Evolutionary conservation across 2,329 filamentous ascomycete genomes (phyloP).

Genomic region (Colletotrichum sublineola): DNA sequence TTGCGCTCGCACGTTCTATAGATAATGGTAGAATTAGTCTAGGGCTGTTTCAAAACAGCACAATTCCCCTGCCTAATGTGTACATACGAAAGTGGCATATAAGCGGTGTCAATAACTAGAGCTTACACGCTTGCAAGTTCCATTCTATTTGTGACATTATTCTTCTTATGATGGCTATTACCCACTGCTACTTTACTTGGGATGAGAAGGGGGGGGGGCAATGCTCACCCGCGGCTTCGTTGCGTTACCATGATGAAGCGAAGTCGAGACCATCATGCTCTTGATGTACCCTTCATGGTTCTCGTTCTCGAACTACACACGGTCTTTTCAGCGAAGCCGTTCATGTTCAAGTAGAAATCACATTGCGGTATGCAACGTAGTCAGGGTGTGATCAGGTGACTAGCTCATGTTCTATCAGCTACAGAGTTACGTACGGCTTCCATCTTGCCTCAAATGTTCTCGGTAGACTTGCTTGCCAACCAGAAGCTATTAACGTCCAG

Average conservation of each 20-base stretch:
- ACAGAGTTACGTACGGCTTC: rapidly evolving
- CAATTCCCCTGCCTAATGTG: no score
- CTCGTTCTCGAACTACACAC: background rate
- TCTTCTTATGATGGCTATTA: background rate
- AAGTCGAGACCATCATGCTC: background rate
- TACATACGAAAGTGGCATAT: no score
- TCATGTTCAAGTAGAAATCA: no score
- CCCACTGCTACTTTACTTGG: background rate
- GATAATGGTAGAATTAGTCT: no score
- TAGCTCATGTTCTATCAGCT: background rate
- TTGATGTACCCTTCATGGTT: no score
- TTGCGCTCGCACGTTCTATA: no score
- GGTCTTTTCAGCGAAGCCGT: background rate
- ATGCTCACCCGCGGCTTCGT: no score
- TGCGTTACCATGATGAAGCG: background rate
- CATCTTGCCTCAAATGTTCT: no score
- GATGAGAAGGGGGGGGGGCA: background rate
- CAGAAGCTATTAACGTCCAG: background rate
- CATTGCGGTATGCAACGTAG: background rate
- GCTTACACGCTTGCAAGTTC: background rate
- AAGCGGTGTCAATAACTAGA: no score
- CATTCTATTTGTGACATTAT: background rate
- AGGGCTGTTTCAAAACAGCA: no score
- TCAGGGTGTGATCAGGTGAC: background rate
- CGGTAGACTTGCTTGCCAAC: background rate